Evolutionary conservation across 2,329 filamentous ascomycete species (phyloP).

Genomic region (Sporothrix globosa): DNA sequence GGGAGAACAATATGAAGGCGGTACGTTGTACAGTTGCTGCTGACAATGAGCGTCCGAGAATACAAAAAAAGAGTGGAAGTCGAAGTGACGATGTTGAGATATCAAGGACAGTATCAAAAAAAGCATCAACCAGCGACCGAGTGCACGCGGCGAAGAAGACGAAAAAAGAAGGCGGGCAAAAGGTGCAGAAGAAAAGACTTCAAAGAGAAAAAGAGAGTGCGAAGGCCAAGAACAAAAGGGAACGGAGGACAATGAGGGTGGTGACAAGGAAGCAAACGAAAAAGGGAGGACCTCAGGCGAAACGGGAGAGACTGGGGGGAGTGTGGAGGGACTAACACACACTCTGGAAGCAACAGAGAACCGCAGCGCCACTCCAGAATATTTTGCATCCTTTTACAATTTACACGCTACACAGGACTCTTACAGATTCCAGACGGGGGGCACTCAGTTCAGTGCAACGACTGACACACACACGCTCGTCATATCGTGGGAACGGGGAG

Average conservation of each 20-base stretch:
- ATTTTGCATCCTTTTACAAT: neutral
- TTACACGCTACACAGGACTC: constrained; percentile 1
- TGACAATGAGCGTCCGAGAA: neutral
- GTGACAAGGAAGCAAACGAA: constrained; percentile 20
- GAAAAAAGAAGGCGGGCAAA: constrained; percentile 8
- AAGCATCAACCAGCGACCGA: constrained; percentile 16
- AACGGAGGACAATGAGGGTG: neutral
- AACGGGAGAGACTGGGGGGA: constrained; percentile 16
- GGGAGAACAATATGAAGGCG: neutral
- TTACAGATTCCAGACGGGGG: neutral
- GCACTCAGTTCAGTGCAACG: neutral
- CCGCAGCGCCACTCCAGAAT: neutral
- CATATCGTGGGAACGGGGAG: neutral
- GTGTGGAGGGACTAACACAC: constrained; percentile 11
- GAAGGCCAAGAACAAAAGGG: constrained; percentile 14
- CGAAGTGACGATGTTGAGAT: constrained; percentile 24
- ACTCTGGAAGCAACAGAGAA: neutral
- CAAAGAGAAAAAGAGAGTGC: neutral
- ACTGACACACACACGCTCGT: neutral
- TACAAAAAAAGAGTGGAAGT: constrained; percentile 13
- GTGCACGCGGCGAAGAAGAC: constrained; percentile 21
- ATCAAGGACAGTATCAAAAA: neutral
- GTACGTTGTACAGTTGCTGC: neutral
- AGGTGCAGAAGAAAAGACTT: neutral
- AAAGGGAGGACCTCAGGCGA: constrained; percentile 8